A percentile compares a stretch with the other conserved stretches of the same genome.
Conservation (phyloP, 345 rosid genomes). For the Euclidium syriacum region DNA sequence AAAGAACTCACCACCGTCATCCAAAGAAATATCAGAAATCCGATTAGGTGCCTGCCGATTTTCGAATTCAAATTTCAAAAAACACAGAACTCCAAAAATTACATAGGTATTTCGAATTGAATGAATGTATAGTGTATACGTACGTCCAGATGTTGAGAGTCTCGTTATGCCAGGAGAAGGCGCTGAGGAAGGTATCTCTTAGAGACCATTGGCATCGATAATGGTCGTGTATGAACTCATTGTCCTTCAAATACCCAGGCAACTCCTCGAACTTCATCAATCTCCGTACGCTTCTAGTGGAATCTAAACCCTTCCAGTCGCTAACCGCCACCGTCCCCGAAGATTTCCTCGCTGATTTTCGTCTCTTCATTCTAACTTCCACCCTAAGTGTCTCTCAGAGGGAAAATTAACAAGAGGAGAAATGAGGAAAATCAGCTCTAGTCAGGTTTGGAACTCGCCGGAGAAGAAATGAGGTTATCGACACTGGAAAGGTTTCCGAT, state of each 20-base stretch:
- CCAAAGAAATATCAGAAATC: constrained; percentile 59
- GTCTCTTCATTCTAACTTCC: constrained; percentile 21
- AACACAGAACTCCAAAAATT: background rate
- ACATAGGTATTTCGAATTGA: background rate
- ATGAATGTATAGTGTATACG: constrained; percentile 22
- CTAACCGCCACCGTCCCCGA: background rate
- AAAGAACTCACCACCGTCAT: constrained; percentile 52
- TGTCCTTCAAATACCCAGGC: constrained; percentile 78
- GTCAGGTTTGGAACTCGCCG: too few species aligned
- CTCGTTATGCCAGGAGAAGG: constrained; percentile 87
- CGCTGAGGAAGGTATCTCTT: constrained; percentile 60
- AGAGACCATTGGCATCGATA: constrained; percentile 92
- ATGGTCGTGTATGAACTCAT: constrained; percentile 75
- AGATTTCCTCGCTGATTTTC: constrained; percentile 12
- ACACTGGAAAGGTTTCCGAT: background rate
- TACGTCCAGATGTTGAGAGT: constrained; percentile 93
- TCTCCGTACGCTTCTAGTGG: constrained; percentile 28
- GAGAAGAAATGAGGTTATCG: too few species aligned
- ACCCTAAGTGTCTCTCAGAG: too few species aligned
- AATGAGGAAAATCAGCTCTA: too few species aligned
- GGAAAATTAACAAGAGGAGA: too few species aligned
- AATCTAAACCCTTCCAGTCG: background rate
- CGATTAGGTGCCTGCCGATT: constrained; percentile 58
- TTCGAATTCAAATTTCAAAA: background rate
- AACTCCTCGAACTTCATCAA: constrained; percentile 64